phyloP scores from a whole-genome alignment of 2,329 filamentous ascomycete species.

The Teratosphaeria epicoccoides region DNA sequence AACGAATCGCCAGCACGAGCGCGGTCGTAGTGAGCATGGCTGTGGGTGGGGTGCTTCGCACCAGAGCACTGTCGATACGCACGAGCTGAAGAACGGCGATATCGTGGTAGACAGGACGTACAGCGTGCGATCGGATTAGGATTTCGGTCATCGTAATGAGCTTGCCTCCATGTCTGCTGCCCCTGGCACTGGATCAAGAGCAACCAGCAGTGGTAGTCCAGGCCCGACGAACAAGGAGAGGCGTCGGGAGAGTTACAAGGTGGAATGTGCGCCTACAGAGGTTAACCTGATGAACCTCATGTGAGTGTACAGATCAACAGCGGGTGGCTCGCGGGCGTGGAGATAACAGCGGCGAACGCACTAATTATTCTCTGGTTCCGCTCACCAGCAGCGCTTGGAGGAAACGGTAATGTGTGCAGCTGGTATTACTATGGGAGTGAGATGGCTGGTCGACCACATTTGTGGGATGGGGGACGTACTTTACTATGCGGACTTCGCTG shows the following conservation, averaged over 20 bases:
- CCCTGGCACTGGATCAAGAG: background rate
- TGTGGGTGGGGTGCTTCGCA: background rate
- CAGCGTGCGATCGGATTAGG: constrained; percentile 11
- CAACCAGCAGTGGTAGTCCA: background rate
- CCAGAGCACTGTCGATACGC: background rate
- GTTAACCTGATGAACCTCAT: constrained; percentile 4
- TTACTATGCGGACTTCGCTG: background rate
- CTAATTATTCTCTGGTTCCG: too few species aligned
- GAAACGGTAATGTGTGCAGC: background rate
- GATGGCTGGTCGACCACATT: background rate
- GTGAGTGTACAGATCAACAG: background rate
- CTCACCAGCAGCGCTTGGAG: background rate
- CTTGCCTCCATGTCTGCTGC: background rate
- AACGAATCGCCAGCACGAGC: background rate
- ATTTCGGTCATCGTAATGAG: constrained; percentile 1
- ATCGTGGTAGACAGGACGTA: constrained; percentile 9
- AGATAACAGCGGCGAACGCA: too few species aligned
- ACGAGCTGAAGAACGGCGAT: constrained; percentile 2
- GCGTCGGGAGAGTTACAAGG: constrained; percentile 8
- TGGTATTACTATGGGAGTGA: background rate
- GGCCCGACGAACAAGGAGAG: background rate
- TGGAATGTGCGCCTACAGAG: constrained; percentile 9
- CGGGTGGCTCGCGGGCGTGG: background rate
- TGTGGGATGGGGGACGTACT: background rate
- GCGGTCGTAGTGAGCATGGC: background rate